Evolutionary conservation across 2,329 filamentous ascomycete genomes (phyloP).

Genomic region (Aspergillaceae sp.): DNA sequence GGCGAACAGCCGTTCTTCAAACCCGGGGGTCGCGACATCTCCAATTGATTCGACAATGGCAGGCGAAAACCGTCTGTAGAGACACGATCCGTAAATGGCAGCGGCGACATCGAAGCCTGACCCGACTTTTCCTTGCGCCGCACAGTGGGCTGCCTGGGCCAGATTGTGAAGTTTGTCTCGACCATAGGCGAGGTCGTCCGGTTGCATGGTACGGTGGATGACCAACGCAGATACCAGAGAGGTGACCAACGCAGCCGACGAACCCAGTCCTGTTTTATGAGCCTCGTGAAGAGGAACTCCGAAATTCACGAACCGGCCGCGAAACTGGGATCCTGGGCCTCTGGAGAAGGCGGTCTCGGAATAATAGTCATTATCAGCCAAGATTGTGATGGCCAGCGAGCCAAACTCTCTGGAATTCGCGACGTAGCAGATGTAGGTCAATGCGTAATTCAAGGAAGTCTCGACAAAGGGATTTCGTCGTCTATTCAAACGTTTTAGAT

Average conservation of each 20-base stretch:
- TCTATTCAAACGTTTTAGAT: conserved; percentile 28
- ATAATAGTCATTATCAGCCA: conserved; percentile 96
- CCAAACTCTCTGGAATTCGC: conserved; percentile 49
- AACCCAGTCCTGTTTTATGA: conserved; percentile 93
- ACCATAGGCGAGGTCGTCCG: conserved; percentile 40
- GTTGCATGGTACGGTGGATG: conserved; percentile 36
- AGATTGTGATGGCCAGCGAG: conserved; percentile 69
- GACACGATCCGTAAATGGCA: conserved; percentile 83
- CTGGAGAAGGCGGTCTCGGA: conserved; percentile 53
- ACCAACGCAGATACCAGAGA: conserved; percentile 55
- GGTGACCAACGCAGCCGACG: conserved; percentile 88
- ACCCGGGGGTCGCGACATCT: conserved; percentile 57
- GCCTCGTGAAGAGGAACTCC: conserved; percentile 64
- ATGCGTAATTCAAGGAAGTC: conserved; percentile 75
- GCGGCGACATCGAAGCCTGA: conserved; percentile 92
- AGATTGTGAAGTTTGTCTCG: conserved; percentile 74
- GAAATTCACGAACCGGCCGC: conserved; percentile 63
- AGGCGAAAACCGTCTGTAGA: conserved; percentile 89
- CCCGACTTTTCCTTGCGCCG: conserved; percentile 92
- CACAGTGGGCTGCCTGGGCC: conserved; percentile 85
- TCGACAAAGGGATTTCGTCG: conserved; percentile 80
- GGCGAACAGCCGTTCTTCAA: conserved; percentile 54
- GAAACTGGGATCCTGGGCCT: conserved; percentile 19
- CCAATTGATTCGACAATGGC: conserved; percentile 59
- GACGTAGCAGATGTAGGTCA: conserved; percentile 62